phyloP scores from a whole-genome alignment of 169 alveolate genomes.

The Eimeria praecox region DNA sequence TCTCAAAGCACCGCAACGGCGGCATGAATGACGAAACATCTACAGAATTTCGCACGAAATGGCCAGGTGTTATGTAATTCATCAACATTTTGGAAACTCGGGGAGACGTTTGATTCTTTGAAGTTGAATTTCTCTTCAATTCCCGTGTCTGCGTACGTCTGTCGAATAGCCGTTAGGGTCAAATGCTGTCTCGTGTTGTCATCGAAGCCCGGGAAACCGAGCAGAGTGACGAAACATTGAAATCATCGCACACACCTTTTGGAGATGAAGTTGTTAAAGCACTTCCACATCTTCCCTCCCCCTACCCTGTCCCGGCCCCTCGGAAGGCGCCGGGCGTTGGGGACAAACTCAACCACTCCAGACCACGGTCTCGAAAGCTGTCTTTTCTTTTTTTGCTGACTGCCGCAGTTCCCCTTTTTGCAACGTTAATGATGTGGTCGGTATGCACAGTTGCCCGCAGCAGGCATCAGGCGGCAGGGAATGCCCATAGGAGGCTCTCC shows the following conservation, averaged over 20 bases:
- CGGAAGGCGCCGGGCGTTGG: not conserved
- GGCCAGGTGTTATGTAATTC: no score
- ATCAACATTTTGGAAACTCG: not conserved
- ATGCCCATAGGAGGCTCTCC: not conserved
- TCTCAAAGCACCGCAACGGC: not conserved
- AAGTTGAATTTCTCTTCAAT: not conserved
- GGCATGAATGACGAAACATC: not conserved
- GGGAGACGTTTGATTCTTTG: no score
- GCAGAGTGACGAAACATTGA: not conserved
- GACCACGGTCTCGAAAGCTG: not conserved
- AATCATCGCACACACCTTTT: not conserved
- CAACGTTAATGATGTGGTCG: not conserved
- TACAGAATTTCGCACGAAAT: no score
- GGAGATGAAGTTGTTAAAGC: not conserved
- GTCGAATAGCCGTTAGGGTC: not conserved
- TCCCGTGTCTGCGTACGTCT: not conserved
- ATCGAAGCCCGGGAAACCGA: not conserved
- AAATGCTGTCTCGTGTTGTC: not conserved
- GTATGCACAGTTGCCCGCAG: not conserved
- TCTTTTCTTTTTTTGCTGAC: not conserved
- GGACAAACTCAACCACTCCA: not conserved
- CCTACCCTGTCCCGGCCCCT: not conserved
- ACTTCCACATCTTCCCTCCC: not conserved
- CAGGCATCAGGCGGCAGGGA: not conserved
- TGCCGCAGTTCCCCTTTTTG: not conserved